A percentile compares a stretch with the other conserved stretches of the same genome.
Conservation (phyloP, 257 asterid genomes). For the Gentiana straminea region DNA sequence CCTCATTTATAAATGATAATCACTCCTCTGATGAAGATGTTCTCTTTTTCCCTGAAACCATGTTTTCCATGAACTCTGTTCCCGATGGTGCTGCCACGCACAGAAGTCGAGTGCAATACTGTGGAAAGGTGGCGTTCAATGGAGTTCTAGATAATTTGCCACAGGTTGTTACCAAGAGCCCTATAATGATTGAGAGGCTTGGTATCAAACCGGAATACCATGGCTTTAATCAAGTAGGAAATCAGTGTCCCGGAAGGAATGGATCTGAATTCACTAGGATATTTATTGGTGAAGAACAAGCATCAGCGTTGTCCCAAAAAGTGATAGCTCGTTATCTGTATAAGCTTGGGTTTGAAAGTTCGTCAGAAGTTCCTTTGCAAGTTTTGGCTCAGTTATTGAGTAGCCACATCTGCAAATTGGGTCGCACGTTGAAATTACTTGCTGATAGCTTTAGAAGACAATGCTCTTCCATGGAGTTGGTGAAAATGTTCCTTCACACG, state of each 20-base stretch:
- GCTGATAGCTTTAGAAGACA: conserved; percentile 83
- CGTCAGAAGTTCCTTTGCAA: conserved; percentile 63
- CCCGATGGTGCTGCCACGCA: conserved; percentile 69
- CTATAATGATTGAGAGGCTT: conserved; percentile 96
- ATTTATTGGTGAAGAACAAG: conserved; percentile 68
- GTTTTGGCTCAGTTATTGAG: conserved; percentile 69
- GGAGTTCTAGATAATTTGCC: conserved; percentile 90
- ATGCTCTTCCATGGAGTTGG: conserved; percentile 75
- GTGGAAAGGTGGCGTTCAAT: conserved; percentile 56
- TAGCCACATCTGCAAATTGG: conserved; percentile 68
- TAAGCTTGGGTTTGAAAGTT: conserved; percentile 70
- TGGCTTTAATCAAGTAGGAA: conserved; percentile 63
- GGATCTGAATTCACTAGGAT: conserved; percentile 49
- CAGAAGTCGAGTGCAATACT: conserved; percentile 24
- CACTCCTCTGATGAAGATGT: conserved; percentile 40
- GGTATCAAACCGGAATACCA: conserved; percentile 87
- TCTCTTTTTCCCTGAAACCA: conserved; percentile 75
- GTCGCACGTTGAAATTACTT: conserved; percentile 65
- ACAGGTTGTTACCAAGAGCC: conserved; percentile 59
- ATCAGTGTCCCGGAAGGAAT: conserved; percentile 51
- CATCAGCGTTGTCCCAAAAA: conserved; percentile 57
- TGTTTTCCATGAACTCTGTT: conserved; percentile 77
- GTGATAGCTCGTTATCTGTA: conserved; percentile 66
- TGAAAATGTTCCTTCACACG: conserved; percentile 88
- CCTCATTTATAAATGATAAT: conserved; percentile 27